Evolutionary conservation across 2,329 filamentous ascomycete genomes (phyloP), one percentile per base, ranked within the genome.

Genomic region (Sarocladiaceae sp.): DNA sequence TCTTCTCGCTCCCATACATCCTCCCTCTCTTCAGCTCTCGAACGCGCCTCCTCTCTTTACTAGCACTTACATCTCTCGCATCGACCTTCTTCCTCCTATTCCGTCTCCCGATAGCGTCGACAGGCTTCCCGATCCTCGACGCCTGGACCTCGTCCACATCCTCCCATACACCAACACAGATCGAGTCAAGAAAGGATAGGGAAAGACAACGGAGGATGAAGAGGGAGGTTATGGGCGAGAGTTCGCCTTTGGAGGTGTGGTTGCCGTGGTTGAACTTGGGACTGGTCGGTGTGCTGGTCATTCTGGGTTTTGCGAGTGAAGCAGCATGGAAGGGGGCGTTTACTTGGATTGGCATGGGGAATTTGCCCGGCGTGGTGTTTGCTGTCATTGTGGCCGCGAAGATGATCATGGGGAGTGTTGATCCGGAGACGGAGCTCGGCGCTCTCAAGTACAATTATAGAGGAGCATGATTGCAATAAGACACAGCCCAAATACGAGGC

Each of bases 381-480:
- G 74, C 58, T 1, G 72, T 87, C 18, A 75, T 84, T 5, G 59
- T 90, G 53, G 66, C 79, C 44, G 81, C 82, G 26, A 84, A 90
- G 67, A 68, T 80, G 50, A 74, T 87, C 61, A 84, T 91, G 78
- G 77, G 78, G 3, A 76, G 82, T 46, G 79, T 91, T 8, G 85
- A 91, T 68, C 79, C 88, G 4, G 83, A 81, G 62, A 70, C 73
- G 56, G 86, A 87, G 61, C 67, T 92, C 59, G 71, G 77, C 47
- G 71, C 68, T 51, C 70, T 89, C 61, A 80, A 72, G 64, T 88
- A 89, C 68, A 74, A 77, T 51, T 86, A 82, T 62, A 89, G 86
- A 62, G 85, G 86, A 3, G 86, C 84, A 37, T 87, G 59, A 62
- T 7, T n/a, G n/a, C n/a, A 17, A 8, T 18, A 8, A 28, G 8